A percentile compares a stretch with the other conserved stretches of the same genome.
Conservation (phyloP, 805 yeast species). For the Saccharomycopsis malanga region DNA sequence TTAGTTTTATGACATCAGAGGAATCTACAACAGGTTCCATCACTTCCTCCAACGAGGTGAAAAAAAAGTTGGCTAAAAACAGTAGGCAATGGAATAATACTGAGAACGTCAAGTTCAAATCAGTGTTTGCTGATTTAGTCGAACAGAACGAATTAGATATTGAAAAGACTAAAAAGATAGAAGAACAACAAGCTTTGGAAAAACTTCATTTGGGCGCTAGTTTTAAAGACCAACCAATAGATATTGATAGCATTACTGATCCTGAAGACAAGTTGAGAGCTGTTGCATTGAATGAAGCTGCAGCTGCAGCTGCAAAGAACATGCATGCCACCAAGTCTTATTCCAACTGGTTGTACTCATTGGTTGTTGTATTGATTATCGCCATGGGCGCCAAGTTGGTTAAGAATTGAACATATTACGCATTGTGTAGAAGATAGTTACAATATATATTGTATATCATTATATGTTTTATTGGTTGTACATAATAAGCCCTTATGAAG, state of each 20-base stretch:
- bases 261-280: conserved; percentile 68
- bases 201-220: conserved; percentile 2
- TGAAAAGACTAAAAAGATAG: conserved; percentile 25
- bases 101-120: conserved; percentile 49
- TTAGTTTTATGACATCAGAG: conserved; percentile 87
- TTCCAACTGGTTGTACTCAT: background rate
- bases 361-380: background rate
- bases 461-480: background rate
- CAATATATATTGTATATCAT: too few relatives aligned
- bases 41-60: conserved; percentile 50
- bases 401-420: background rate
- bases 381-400: conserved; percentile 5
- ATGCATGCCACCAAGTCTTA: too few relatives aligned
- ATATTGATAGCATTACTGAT: conserved; percentile 40
- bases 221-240: conserved; percentile 21
- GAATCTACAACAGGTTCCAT: conserved; percentile 84
- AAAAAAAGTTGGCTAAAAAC: conserved; percentile 48
- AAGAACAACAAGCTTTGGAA: conserved; percentile 1
- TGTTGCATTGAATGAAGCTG: conserved; percentile 18
- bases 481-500: background rate
- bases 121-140: conserved; percentile 65
- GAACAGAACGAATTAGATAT: conserved; percentile 29
- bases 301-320: background rate
- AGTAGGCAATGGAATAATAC: conserved; percentile 54
- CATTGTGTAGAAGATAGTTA: too few relatives aligned